Evolutionary conservation across 2,329 filamentous ascomycete genomes (phyloP), one percentile per base, ranked within the genome.

Genomic region (Graphilbum fragrans): DNA sequence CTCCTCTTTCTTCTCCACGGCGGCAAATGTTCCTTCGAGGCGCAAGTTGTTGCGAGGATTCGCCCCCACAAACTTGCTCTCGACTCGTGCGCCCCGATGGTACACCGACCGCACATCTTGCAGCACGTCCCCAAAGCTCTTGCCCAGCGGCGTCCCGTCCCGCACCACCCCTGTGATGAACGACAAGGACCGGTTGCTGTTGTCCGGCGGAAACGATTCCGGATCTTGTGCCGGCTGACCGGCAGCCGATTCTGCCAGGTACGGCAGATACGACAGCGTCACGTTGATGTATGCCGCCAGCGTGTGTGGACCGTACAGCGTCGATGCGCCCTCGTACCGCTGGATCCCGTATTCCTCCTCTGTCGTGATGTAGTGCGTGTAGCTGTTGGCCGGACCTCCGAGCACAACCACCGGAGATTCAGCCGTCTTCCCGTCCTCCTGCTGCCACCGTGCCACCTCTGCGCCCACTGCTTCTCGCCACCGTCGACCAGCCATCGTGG

Each of bases 1-100:
- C 22, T 19, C 20, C 27, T 68, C 56, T 37, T 74, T 66, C 53
- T 66, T 67, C 64, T 95, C 87, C 0, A 95, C 72, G 0, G 82
- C 75, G 0, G 80, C 80, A 58, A 78, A 95, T 0, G 86, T 94
- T 3, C 69, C 70, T 52, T 85, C 88, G 2, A 86, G 74, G 2
- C 78, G 74, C 23, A 95, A 73, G 49, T 94, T 83, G 58, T 95
- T 95, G 23, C 90, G 74, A 16, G 90, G 90, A 53, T 94, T 94
- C 1, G 88, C 88, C 16, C 81, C 90, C 3, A 90, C 74, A 58
- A 95, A 95, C 0, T 69, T 77, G 0, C 72, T 81, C 16, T 64
- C 70, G 38, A 88, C 74, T 4, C 4, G 8, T 0, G 19, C 38
- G 4, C 86, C 85, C 9, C 70, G 61, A 1, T 59, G 48, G 55